A percentile compares a stretch with the other conserved stretches of the same genome.
Evolutionary conservation across 306 rosid species (phyloP).

Genomic region (Pyrus communis): DNA sequence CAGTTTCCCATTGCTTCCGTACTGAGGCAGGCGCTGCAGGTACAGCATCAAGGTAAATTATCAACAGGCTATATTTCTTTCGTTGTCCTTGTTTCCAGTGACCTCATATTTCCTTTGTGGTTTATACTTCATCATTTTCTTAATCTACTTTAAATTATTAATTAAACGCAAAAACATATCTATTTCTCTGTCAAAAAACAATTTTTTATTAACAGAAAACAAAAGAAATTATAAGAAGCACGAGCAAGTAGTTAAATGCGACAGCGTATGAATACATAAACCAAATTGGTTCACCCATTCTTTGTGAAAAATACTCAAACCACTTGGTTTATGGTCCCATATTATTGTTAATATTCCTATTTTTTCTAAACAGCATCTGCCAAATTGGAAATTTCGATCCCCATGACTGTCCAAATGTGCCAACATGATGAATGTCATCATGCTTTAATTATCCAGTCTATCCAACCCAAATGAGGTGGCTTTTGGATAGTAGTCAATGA

Average conservation of each 20-base stretch:
- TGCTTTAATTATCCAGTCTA: background rate
- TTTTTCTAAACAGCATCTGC: background rate
- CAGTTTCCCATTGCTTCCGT: conserved; percentile 92
- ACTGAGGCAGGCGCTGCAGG: conserved; percentile 99
- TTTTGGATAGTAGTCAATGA: background rate
- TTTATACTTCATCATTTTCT: background rate
- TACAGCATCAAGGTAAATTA: conserved; percentile 60
- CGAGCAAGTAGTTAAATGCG: background rate
- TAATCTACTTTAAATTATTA: too few species aligned
- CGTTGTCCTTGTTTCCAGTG: background rate
- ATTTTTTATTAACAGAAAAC: background rate
- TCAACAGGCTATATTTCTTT: background rate
- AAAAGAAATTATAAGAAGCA: background rate
- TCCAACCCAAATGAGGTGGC: background rate
- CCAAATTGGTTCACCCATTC: background rate
- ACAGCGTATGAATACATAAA: background rate
- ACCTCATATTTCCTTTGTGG: background rate
- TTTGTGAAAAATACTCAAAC: background rate
- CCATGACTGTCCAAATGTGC: background rate
- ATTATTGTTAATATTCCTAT: background rate
- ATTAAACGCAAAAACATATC: background rate
- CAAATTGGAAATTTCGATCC: background rate
- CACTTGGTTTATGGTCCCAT: background rate
- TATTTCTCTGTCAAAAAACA: background rate
- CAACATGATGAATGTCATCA: too few species aligned